A percentile compares a stretch with the other conserved stretches of the same genome.
Conservation (phyloP, 306 rosid genomes). For the Rosa multiflora region DNA sequence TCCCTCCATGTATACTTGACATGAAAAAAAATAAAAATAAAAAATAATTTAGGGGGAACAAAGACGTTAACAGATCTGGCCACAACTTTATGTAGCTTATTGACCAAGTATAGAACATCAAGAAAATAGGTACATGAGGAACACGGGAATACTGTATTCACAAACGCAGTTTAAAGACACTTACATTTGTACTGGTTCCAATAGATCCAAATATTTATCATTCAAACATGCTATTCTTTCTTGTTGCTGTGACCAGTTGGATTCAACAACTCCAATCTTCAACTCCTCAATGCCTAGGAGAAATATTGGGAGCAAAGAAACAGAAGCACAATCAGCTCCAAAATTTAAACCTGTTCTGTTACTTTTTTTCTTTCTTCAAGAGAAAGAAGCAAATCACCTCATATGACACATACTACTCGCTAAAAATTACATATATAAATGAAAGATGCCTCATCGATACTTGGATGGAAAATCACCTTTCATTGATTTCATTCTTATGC, state of each 20-base stretch:
- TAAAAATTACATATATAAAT: neutral
- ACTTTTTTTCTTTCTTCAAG: neutral
- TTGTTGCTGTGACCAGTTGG: slow-evolving; percentile 65
- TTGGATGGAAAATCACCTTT: neutral
- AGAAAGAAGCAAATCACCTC: neutral
- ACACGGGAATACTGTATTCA: slow-evolving; percentile 1
- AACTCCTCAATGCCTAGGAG: slow-evolving; percentile 70
- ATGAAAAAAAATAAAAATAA: neutral
- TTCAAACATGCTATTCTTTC: slow-evolving; percentile 58
- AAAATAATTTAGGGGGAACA: neutral
- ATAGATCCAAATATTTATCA: slow-evolving; percentile 57
- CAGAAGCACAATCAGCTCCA: slow-evolving; percentile 18
- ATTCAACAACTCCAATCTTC: slow-evolving; percentile 64
- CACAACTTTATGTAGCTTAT: neutral
- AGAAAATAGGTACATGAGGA: neutral
- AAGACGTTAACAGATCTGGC: neutral
- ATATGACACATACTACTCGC: slow-evolving; percentile 3
- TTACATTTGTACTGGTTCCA: slow-evolving; percentile 53
- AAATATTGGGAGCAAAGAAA: slow-evolving; percentile 21
- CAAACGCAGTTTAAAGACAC: slow-evolving; percentile 28
- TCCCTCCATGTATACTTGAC: neutral
- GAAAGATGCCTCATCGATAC: neutral
- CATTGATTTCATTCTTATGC: neutral
- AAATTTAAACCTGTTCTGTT: neutral
- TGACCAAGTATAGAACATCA: neutral